Percentiles rank a stretch among this genome's conserved stretches.
Evolutionary conservation across 1,284 basidiomycete genomes (phyloP).

Genomic region (Ceratobasidium sp.): DNA sequence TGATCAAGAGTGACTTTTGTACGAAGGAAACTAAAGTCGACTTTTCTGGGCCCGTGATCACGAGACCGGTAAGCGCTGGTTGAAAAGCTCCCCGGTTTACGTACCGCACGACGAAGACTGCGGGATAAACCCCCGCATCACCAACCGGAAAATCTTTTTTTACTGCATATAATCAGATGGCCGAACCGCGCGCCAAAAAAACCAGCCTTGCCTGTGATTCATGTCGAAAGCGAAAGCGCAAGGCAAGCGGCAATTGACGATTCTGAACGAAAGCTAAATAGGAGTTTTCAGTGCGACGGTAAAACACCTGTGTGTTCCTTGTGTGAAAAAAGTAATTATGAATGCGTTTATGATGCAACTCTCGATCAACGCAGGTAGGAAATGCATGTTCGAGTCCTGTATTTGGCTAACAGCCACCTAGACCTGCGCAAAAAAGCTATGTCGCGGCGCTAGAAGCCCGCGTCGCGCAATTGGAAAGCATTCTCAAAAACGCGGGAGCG

Average conservation of each 20-base stretch:
- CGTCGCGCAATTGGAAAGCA: conserved; percentile 5
- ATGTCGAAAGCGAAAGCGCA: conserved; percentile 26
- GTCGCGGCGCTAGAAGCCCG: conserved; percentile 37
- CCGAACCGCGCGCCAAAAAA: conserved; percentile 17
- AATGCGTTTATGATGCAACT: conserved; percentile 27
- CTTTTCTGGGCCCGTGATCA: not conserved
- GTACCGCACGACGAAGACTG: not conserved
- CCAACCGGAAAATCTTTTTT: not conserved
- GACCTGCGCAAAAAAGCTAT: conserved; percentile 36
- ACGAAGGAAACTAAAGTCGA: too few species aligned
- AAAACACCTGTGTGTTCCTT: conserved; percentile 24
- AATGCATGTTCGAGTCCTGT: not conserved
- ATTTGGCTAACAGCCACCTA: not conserved
- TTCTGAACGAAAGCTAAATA: not conserved
- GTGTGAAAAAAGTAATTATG: conserved; percentile 22
- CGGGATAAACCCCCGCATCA: not conserved
- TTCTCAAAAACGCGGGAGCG: conserved; percentile 14
- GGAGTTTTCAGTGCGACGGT: conserved; percentile 23
- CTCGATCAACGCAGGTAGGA: conserved; percentile 33
- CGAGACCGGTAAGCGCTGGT: not conserved
- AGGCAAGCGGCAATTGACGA: not conserved
- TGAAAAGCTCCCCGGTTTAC: not conserved
- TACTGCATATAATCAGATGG: conserved; percentile 12
- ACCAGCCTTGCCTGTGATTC: conserved; percentile 23
- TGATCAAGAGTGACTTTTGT: too few species aligned